phyloP scores from a whole-genome alignment of 2,329 filamentous ascomycete species.

The Colletotrichum sp. region DNA sequence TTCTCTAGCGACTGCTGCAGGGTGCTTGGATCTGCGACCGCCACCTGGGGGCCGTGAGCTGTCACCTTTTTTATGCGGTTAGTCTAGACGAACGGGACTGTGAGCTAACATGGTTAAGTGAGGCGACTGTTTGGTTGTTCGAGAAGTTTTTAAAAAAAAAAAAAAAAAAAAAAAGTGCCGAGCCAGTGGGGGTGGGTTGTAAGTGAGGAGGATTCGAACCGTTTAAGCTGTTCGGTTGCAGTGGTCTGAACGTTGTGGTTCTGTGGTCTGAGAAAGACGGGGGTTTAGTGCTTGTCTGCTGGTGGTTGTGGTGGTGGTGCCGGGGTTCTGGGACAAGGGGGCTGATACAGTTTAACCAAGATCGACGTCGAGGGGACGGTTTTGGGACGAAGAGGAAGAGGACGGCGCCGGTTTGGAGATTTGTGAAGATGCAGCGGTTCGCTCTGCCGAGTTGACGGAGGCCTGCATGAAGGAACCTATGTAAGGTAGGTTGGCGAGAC shows the following conservation, averaged over 20 bases:
- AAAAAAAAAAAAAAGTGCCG: neutral
- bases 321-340: neutral
- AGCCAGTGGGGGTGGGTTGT: neutral
- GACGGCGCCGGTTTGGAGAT: neutral
- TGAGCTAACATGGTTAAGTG: neutral
- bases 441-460: neutral
- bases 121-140: neutral
- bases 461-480: neutral
- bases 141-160: no score
- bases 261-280: neutral
- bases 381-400: conserved; percentile 3
- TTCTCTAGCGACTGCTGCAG: no score
- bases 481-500: neutral
- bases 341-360: conserved; percentile 6
- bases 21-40: no score
- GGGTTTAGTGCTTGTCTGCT: neutral
- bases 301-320: neutral
- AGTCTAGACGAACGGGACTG: neutral
- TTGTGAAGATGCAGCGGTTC: neutral
- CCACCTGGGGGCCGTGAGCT: neutral
- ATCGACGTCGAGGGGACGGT: conserved; percentile 10
- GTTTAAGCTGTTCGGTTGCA: neutral
- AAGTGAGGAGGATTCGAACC: neutral
- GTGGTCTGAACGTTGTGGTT: neutral
- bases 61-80: neutral